A percentile compares a stretch with the other conserved stretches of the same genome.
Conservation (phyloP, 306 rosid genomes). For the Prunus mume region DNA sequence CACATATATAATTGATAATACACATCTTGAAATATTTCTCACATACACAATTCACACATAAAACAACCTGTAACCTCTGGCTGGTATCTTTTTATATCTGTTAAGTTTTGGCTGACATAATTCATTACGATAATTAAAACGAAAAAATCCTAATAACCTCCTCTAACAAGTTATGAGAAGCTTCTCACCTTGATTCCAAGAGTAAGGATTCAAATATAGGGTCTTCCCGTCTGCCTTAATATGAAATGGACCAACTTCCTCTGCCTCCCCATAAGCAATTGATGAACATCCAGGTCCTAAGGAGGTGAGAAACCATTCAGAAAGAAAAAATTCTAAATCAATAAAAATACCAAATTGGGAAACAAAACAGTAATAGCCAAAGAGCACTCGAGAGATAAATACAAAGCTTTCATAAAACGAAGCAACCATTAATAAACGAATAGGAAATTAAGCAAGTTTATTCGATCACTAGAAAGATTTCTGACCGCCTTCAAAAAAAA, state of each 20-base stretch:
- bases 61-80: background rate
- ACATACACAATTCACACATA: background rate
- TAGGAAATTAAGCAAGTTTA: background rate
- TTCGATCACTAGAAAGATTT: background rate
- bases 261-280: slow-evolving; percentile 81
- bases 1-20: background rate
- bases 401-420: background rate
- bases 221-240: slow-evolving; percentile 61
- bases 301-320: slow-evolving; percentile 7
- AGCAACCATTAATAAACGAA: background rate
- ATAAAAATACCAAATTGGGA: background rate
- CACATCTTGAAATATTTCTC: background rate
- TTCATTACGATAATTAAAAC: background rate
- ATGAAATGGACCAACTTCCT: slow-evolving; percentile 90
- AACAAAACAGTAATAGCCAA: background rate
- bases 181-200: slow-evolving; percentile 78
- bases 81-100: background rate
- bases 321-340: background rate
- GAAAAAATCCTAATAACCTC: background rate
- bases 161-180: background rate
- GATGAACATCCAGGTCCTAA: slow-evolving; percentile 96
- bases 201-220: slow-evolving; percentile 64
- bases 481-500: background rate
- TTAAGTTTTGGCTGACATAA: background rate
- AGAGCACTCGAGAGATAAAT: background rate